Percentiles rank a stretch among this genome's conserved stretches.
phyloP scores from a whole-genome alignment of 176 grass and related monocot genomes.

The Bolboschoenus planiculmis region DNA sequence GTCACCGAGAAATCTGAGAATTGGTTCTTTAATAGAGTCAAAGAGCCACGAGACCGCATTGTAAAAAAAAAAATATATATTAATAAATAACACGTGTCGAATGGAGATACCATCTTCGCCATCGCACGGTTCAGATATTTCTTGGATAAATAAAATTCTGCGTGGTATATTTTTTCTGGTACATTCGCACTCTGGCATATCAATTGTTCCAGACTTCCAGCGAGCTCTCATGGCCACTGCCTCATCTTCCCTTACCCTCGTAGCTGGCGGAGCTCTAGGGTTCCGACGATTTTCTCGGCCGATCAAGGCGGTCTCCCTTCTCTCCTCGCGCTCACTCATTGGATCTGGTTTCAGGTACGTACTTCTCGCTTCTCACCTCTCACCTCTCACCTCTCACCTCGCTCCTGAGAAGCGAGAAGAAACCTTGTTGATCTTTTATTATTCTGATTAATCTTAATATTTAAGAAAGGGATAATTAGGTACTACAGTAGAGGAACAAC shows the following conservation, averaged over 20 bases:
- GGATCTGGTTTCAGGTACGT: conserved; percentile 16
- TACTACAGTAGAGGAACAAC: not conserved
- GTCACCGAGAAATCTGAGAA: no score
- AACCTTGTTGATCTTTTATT: not conserved
- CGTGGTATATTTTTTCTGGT: not conserved
- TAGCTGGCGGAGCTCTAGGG: not conserved
- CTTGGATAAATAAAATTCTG: not conserved
- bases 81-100: not conserved
- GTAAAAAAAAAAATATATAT: no score
- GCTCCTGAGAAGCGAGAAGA: no score
- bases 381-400: not conserved
- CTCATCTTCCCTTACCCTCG: not conserved
- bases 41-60: no score
- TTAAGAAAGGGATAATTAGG: not conserved
- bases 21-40: no score
- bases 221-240: not conserved
- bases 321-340: not conserved
- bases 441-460: not conserved
- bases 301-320: not conserved
- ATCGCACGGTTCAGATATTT: not conserved
- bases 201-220: not conserved
- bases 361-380: not conserved
- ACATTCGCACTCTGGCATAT: not conserved
- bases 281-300: not conserved
- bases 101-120: not conserved